Percentiles rank a stretch among this genome's conserved stretches.
Evolutionary conservation across 129 eudicot species (phyloP).

Genomic region (Artemisia annua): DNA sequence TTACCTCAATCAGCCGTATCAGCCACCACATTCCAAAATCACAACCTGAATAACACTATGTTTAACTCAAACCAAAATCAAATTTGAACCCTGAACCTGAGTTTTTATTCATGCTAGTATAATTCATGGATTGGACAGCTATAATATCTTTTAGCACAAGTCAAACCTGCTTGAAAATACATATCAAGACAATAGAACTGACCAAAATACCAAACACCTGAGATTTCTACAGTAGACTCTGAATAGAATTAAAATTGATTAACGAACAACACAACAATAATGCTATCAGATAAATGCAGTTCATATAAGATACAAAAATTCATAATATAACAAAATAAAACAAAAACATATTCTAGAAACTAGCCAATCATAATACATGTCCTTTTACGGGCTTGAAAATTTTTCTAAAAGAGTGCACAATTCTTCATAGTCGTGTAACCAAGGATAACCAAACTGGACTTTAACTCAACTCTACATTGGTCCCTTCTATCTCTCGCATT

Average conservation of each 20-base stretch:
- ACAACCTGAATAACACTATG: too few species aligned
- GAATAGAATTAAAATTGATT: background rate
- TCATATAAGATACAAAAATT: slow-evolving; percentile 39
- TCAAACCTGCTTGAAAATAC: too few species aligned
- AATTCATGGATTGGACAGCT: too few species aligned
- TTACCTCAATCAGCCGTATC: too few species aligned
- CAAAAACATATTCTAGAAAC: slow-evolving; percentile 14
- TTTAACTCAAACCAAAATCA: too few species aligned
- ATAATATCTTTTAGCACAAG: too few species aligned
- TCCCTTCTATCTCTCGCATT: slow-evolving; percentile 27
- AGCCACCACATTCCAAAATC: too few species aligned
- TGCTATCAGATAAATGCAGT: slow-evolving; percentile 27
- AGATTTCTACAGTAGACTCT: background rate
- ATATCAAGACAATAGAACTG: too few species aligned
- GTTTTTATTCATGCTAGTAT: too few species aligned
- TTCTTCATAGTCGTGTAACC: slow-evolving; percentile 20
- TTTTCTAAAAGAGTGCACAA: slow-evolving; percentile 13
- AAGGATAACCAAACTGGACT: slow-evolving; percentile 7
- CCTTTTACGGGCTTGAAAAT: slow-evolving; percentile 22
- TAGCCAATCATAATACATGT: slow-evolving; percentile 21
- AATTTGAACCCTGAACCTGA: too few species aligned
- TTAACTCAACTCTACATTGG: slow-evolving; percentile 33
- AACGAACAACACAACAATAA: slow-evolving; percentile 23
- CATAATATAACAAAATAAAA: slow-evolving; percentile 5
- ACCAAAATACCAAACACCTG: too few species aligned